Base-by-base conservation (phyloP, 352 stramenopile genomes). In the Pythium vanterpoolii region DNA sequence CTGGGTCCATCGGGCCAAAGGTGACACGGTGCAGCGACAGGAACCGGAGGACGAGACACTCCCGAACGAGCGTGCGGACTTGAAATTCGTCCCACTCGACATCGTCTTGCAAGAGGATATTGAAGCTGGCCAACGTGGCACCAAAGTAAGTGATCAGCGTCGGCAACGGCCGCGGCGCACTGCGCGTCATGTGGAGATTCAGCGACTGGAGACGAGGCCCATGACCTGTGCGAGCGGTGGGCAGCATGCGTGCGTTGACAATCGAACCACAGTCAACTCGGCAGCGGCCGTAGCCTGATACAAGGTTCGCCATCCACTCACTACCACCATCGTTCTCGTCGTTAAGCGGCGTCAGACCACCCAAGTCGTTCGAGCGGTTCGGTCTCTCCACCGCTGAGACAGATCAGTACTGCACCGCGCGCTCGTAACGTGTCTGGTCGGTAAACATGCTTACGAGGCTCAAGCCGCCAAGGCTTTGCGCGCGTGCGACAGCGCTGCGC, bases 201-300 rank as follows among this genome's bases (percentile, higher is more conserved):
- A 60, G 33, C 1, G 28, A 53, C n/a, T n/a, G n/a, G n/a, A n/a
- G n/a, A n/a, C n/a, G n/a, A n/a, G n/a, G n/a, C n/a, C n/a, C n/a
- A n/a, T n/a, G n/a, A n/a, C n/a, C n/a, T n/a, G n/a, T n/a, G n/a
- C n/a, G n/a, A n/a, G n/a, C n/a, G n/a, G n/a, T n/a, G n/a, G n/a
- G n/a, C n/a, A 59, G 26, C 21, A 27, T 3, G 3, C 42, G 28
- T 1, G 42, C 28, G 26, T 60, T 28, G 1, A 43, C 42, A 5
- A 60, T 50, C 1, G 40, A 52, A 10, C 23, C 11, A 5, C 53
- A 60, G 5, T 45, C 9, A 3, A 52, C 40, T 6, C 19, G 31
- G 19, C 53, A 60, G n/a, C 53, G 53, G 11, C 53, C 53, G 18
- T 45, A 60, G 1, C 53, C 53, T 0, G 53, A 42, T 3, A 60